Base-by-base conservation (phyloP, 805 yeast species). In the Saturnispora quitensis region DNA sequence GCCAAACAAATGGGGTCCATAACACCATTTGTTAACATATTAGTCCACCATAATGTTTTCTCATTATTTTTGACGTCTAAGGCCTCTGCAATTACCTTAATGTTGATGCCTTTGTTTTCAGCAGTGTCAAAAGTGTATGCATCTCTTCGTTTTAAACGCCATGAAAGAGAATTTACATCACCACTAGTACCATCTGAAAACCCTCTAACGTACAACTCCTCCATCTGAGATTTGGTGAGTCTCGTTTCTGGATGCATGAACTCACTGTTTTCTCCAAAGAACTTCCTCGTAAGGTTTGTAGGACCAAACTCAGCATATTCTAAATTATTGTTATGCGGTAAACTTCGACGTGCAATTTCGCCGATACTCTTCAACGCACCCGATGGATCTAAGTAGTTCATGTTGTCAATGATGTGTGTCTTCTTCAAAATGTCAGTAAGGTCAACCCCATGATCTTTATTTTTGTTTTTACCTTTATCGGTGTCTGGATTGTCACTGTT, bases 1-100 rank as follows among this genome's bases (percentile, higher is more conserved):
- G 93, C 89, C 5, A 89, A 73, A 52, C 89, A 72, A 52, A 87
- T 70, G 0, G 88, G 82, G 2, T 87, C 84, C 0, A 96, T 90
- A 12, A 83, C 73, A 10, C 86, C 95, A 17, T 52, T 55, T 24
- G 62, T 59, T 43, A 43, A n/a, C 28, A 15, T 25, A 8, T 43
- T 31, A 0, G 22, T 43, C 47, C 47, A 49, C 12, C n/a, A 12
- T 7, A 15, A 8, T 1, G 66, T 64, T 36, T 67, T 62, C 38
- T 55, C 36, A 27, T 53, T 52, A 24, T 65, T 60, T 45, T 61
- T 65, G 15, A 47, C 49, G 27, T 62, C 63, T 17, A 66, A 51
- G 28, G 45, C 7, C 7, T 40, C 22, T n/a, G 34, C 5, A 15
- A 44, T 27, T 2, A n/a, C 12, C 25, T 42, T 24, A 13, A 40